phyloP scores from a whole-genome alignment of 257 asterid species.

The Lycium ferocissimum region DNA sequence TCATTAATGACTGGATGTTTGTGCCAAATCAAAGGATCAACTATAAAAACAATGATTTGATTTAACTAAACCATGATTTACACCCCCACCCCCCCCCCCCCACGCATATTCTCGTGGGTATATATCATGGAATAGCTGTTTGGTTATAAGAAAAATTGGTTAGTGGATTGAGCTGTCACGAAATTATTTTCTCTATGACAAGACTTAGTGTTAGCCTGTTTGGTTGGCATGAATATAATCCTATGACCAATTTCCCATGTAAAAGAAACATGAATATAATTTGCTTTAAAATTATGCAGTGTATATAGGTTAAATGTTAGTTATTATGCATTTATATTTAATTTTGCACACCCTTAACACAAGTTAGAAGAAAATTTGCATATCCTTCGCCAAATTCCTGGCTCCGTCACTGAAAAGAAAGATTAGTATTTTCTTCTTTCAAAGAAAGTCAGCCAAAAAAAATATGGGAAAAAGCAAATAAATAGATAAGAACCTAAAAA shows the following conservation, averaged over 20 bases:
- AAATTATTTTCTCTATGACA: slow-evolving; percentile 25
- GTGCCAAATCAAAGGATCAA: slow-evolving; percentile 31
- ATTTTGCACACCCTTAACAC: no score
- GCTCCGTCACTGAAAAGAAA: no score
- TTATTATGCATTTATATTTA: no score
- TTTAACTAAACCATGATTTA: slow-evolving; percentile 26
- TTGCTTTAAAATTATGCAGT: no score
- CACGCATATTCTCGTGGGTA: neutral
- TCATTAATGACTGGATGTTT: slow-evolving; percentile 25
- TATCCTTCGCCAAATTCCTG: no score
- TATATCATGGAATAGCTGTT: slow-evolving; percentile 24
- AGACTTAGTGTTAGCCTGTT: neutral
- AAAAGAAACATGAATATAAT: neutral
- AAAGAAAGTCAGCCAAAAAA: neutral
- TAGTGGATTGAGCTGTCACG: slow-evolving; percentile 38
- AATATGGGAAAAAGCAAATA: neutral
- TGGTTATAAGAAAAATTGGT: neutral
- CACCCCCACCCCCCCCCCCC: no score
- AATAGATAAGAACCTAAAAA: neutral
- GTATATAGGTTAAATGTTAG: no score
- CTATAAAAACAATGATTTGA: neutral
- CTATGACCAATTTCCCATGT: slow-evolving; percentile 26
- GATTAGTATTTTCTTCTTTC: neutral
- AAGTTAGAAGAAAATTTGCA: no score
- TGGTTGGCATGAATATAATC: slow-evolving; percentile 18